Evolutionary conservation across 345 rosid species (phyloP).

Genomic region (Citrus australasica): DNA sequence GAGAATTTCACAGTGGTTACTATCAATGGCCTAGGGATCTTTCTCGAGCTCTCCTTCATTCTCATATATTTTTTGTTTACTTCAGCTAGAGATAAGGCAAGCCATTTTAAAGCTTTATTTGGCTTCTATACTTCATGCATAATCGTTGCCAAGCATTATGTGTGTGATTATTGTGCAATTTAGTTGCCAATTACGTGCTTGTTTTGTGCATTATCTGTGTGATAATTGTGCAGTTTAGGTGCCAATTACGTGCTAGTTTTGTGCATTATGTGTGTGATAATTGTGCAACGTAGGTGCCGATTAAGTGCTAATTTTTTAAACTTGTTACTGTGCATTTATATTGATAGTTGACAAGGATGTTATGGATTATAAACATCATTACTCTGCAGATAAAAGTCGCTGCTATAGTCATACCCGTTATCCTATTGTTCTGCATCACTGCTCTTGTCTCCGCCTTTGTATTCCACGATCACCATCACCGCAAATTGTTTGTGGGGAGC

Average conservation of each 20-base stretch:
- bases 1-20: constrained; percentile 74
- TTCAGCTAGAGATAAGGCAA: constrained; percentile 57
- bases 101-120: constrained; percentile 1
- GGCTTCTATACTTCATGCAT: neutral
- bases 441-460: constrained; percentile 40
- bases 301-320: neutral
- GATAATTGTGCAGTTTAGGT: neutral
- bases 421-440: constrained; percentile 31
- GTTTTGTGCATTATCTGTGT: no score
- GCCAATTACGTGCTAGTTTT: neutral
- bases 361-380: neutral
- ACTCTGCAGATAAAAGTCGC: constrained; percentile 54
- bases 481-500: constrained; percentile 66
- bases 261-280: neutral
- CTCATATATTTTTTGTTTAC: constrained; percentile 53
- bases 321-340: neutral
- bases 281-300: neutral
- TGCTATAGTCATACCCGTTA: constrained; percentile 27
- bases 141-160: neutral
- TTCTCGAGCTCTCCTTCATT: constrained; percentile 66
- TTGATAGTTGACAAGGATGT: neutral
- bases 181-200: neutral
- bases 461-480: constrained; percentile 60
- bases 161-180: neutral
- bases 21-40: constrained; percentile 69